These are phyloP conservation scores for Scheffersomyces cryptocercus DNA, from an alignment of 1,139 yeast genomes.

Conservation along the genomic window DNA sequence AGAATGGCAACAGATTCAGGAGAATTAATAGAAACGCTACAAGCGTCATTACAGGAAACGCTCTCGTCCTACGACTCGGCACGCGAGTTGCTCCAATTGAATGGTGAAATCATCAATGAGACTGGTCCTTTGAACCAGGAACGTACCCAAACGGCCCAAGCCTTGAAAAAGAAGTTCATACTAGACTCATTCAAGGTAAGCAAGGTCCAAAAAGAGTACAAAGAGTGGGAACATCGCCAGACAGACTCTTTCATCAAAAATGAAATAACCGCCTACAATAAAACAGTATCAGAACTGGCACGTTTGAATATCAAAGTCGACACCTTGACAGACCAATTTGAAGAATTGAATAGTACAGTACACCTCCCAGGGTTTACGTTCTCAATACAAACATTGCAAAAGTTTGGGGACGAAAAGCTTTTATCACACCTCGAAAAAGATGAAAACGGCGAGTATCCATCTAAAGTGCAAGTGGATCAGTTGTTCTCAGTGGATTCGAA, in stretches of 20 bases:
- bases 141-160: neutral
- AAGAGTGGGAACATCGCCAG: constrained; percentile 30
- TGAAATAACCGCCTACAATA: constrained; percentile 33
- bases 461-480: constrained; percentile 18
- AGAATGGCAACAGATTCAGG: neutral
- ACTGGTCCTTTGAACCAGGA: neutral
- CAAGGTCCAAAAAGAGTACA: constrained; percentile 30
- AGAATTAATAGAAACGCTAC: neutral
- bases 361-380: constrained; percentile 31
- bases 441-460: constrained; percentile 15
- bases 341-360: constrained; percentile 22
- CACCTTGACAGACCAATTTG: constrained; percentile 23
- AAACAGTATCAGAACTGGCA: constrained; percentile 29
- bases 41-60: neutral
- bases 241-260: constrained; percentile 21
- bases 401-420: constrained; percentile 23
- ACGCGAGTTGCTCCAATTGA: constrained; percentile 12
- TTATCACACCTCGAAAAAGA: constrained; percentile 15
- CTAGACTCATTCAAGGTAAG: constrained; percentile 38
- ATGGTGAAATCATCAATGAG: constrained; percentile 2
- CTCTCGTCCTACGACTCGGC: constrained; percentile 15
- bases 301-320: constrained; percentile 29
- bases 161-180: constrained; percentile 24
- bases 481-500: constrained; percentile 31
- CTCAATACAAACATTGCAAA: constrained; percentile 30